Evolutionary conservation across 164 flowering plant genomes (phyloP).

Genomic region (Euptelea pleiosperma): DNA sequence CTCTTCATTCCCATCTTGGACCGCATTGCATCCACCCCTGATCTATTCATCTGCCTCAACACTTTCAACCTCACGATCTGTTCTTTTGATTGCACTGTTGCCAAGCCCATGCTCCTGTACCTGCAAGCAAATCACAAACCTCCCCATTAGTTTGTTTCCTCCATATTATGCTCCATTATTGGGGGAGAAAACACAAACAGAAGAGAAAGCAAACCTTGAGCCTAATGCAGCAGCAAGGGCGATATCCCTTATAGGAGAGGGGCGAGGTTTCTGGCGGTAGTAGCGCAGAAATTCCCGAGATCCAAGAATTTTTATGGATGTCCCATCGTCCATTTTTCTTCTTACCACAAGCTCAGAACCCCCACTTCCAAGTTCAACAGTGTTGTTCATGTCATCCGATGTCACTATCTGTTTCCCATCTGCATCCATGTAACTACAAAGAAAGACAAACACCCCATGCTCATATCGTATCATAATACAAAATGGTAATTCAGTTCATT

Average conservation of each 20-base stretch:
- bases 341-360: constrained; percentile 89
- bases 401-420: constrained; percentile 68
- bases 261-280: constrained; percentile 91
- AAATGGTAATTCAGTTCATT: no score
- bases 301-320: constrained; percentile 57
- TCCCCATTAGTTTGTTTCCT: neutral
- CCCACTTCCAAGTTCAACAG: constrained; percentile 67
- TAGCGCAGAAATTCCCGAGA: constrained; percentile 87
- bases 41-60: constrained; percentile 59
- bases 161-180: neutral
- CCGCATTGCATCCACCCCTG: constrained; percentile 83
- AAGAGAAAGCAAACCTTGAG: constrained; percentile 53
- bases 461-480: no score
- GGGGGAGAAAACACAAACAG: neutral
- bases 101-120: constrained; percentile 87
- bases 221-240: constrained; percentile 63
- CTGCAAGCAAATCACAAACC: constrained; percentile 37
- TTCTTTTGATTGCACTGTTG: constrained; percentile 76
- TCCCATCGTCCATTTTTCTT: constrained; percentile 34
- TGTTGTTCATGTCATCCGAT: constrained; percentile 34
- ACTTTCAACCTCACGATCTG: constrained; percentile 80
- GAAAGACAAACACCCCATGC: neutral
- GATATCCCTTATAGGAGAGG: constrained; percentile 40
- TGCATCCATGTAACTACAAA: constrained; percentile 55
- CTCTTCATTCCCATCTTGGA: constrained; percentile 83